Conservation (phyloP, 1,284 basidiomycete species). For the Ganoderma lucidum region DNA sequence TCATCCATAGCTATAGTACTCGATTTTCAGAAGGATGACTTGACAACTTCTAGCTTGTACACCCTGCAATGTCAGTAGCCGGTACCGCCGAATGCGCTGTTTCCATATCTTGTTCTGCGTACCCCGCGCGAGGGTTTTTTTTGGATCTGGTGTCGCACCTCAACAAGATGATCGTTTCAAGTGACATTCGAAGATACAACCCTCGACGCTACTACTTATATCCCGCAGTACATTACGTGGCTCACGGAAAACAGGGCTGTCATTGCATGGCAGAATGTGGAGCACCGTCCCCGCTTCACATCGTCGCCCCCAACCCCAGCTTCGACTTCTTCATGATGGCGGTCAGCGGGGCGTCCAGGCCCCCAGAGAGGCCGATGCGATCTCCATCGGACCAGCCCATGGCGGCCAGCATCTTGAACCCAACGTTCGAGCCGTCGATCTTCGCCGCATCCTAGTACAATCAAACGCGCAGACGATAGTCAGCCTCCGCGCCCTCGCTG, state of each 20-base stretch:
- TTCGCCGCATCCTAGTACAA: constrained; percentile 61
- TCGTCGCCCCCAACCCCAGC: constrained; percentile 70
- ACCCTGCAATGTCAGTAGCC: too few relatives aligned
- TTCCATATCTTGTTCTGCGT: too few relatives aligned
- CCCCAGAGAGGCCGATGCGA: constrained; percentile 68
- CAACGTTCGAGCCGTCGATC: constrained; percentile 74
- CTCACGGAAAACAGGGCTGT: not conserved
- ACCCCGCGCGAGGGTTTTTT: too few relatives aligned
- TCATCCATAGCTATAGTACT: too few relatives aligned
- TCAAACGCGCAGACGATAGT: constrained; percentile 14
- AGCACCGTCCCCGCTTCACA: not conserved
- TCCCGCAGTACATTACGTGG: not conserved
- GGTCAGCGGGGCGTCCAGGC: constrained; percentile 69
- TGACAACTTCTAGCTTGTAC: too few relatives aligned
- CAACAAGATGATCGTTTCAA: not conserved
- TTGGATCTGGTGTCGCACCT: not conserved
- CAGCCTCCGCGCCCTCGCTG: not conserved
- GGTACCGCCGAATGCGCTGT: too few relatives aligned
- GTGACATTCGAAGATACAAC: not conserved
- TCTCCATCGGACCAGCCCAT: constrained; percentile 85
- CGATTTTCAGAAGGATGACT: too few relatives aligned
- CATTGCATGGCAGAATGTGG: not conserved
- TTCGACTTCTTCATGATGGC: constrained; percentile 81
- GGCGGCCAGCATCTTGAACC: constrained; percentile 76
- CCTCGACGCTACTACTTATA: not conserved